A percentile compares a stretch with the other conserved stretches of the same genome.
phyloP scores from a whole-genome alignment of 345 rosid species.

The Euphorbia lathyris region DNA sequence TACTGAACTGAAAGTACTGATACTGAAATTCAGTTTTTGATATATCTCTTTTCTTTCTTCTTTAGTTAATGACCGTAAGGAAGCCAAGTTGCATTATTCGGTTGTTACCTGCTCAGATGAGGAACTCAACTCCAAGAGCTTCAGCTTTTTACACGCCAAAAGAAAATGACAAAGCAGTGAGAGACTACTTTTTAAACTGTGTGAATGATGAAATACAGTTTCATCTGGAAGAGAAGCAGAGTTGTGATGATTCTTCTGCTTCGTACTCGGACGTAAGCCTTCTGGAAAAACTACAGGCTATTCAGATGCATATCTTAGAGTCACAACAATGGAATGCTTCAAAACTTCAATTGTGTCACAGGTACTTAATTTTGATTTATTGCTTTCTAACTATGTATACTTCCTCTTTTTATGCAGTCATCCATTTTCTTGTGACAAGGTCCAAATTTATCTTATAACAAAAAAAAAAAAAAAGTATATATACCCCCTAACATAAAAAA shows the following conservation, averaged over 20 bases:
- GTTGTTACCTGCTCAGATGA: slow-evolving; percentile 14
- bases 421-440: too few species aligned
- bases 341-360: slow-evolving; percentile 48
- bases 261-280: slow-evolving; percentile 29
- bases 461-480: too few species aligned
- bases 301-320: slow-evolving; percentile 54
- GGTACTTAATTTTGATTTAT: slow-evolving; percentile 37
- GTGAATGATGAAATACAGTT: slow-evolving; percentile 17
- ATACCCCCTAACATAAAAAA: too few species aligned
- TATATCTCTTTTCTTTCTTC: too few species aligned
- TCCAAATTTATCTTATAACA: not conserved
- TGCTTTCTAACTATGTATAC: not conserved
- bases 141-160: slow-evolving; percentile 24
- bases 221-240: slow-evolving; percentile 23
- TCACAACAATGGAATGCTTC: slow-evolving; percentile 63
- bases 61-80: too few species aligned
- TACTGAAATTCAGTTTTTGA: too few species aligned
- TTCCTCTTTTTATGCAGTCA: too few species aligned
- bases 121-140: slow-evolving; percentile 17
- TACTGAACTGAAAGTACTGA: too few species aligned
- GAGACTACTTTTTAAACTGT: slow-evolving; percentile 23
- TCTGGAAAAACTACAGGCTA: slow-evolving; percentile 49
- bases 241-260: slow-evolving; percentile 18
- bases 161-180: slow-evolving; percentile 30
- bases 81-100: slow-evolving; percentile 11